Evolutionary conservation across 2,329 filamentous ascomycete species (phyloP), one percentile per base, ranked within the genome.

Genomic region (Epichloe coenophiala): DNA sequence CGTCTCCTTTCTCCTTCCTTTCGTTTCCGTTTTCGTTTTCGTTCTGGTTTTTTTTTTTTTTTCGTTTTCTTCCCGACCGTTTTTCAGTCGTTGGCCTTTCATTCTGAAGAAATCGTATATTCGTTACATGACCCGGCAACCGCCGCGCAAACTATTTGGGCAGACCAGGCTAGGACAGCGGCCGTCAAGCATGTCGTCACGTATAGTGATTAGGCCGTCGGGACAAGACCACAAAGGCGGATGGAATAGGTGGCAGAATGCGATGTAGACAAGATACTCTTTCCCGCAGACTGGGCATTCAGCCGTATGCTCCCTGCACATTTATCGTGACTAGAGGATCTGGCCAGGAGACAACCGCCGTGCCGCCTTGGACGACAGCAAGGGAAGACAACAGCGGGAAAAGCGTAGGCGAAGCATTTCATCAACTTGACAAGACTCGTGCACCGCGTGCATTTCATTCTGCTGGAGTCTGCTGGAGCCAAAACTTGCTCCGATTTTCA

Each of bases 231-330:
- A 41, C 49, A 72, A 57, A 31, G 75, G 74, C 39, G 74, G 74
- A 56, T 72, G 74, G 55, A 71, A 76, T 45, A 68, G 59, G 55
- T 65, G 65, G 59, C 77, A 81, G 58, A 80, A 78, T 58, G 72
- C 68, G 66, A 80, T 72, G 68, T 74, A 80, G 60, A 78, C 63
- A 59, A 80, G 69, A 63, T 80, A 79, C 57, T 71, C 67, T 66
- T 77, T 79, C 69, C 76, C 71, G 70, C 77, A 80, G 60, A 75
- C 76, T 68, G 72, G 73, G 71, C 77, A 80, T 63, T 71, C 66
- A 60, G 73, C 72, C 58, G 67, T 71, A 66, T 78, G 66, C 73
- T 77, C 75, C 63, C 66, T 72, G 71, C 77, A 80, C 77, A 80
- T 80, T 72, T 77, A 78, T 63, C 61, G 58, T 60, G 58, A 68